Evolutionary conservation across 441 rosid species (phyloP), one percentile per base, ranked within the genome.

Genomic region (Corymbia citriodora): DNA sequence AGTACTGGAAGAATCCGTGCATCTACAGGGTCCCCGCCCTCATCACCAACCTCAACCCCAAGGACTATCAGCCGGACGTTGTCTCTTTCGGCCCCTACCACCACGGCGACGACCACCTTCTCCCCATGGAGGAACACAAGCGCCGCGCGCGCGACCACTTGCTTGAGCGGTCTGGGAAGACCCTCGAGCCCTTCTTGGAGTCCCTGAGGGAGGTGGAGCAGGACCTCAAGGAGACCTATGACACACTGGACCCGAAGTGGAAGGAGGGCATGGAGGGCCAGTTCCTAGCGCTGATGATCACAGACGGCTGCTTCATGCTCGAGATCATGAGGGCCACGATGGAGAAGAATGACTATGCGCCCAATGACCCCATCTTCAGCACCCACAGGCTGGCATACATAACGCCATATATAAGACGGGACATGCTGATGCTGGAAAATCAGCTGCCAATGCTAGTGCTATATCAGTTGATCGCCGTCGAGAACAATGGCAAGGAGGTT

Each of bases 61-160:
- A 65, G 21, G 18, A 8, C 40, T 65, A 65, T 36, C 5, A 2
- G 74, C 74, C 74, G 74, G 19, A 65, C 36, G 40, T 15, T 15
- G 74, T 65, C 74, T 65, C 74, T 15, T 15, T 65, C 36, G 74
- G 74, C 74, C 74, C 74, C 40, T 65, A 65, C 74, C 21, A 65
- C 40, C 10, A 65, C 2, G 40, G 10, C 21, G 5, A 65, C 2
- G 2, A 3, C 40, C 19, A 8, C 10, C 74, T 65, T 19, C 9
- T 8, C 9, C 19, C 10, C 15, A 65, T 65, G 74, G 74, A 65
- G 74, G 1, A n/a, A n/a, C 74, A n/a, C 40, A 65, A 65, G 74
- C 2, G 7, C 36, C 74, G 5, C 40, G 40, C 1, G 40, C 5
- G 0, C 21, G 1, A 0, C 10, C 74, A 2, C 36, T 65, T 65